Evolutionary conservation across 352 stramenopile species (phyloP), one percentile per base, ranked within the genome.

Genomic region (Poterioochromonas sp.): DNA sequence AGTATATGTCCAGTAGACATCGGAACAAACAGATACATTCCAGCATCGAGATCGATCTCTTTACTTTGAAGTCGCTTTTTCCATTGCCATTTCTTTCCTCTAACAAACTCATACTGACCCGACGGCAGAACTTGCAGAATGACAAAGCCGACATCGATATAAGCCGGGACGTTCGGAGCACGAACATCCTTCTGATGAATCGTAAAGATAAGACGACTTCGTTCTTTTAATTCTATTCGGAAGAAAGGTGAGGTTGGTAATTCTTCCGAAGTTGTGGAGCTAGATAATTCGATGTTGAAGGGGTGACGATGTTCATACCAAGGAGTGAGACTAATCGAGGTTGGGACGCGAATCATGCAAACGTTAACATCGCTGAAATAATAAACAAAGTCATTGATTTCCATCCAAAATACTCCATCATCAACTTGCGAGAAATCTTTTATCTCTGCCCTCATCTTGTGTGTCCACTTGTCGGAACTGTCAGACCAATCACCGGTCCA

Each of bases 401-500:
- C 69, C 76, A 82, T 82, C 79, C 79, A 82, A 78, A 82, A 82
- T n/a, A 32, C n/a, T 0, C 79, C 79, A 64, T 82, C 79, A 39
- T 82, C 79, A 37, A 35, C 47, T 1, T 34, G 1, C 32, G 15
- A 8, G 5, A 71, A 71, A n/a, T 1, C 29, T 41, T n/a, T 15
- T n/a, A 71, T 43, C 15, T 71, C 62, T 12, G 5, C 54, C 68
- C 34, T 39, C 65, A 83, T 40, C 49, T 83, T 78, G 22, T 82
- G 15, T 22, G 76, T 73, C 63, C 65, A 71, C 53, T 54, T 11
- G 37, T 5, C 1, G 20, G 78, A 47, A 3, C 34, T 32, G 32
- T 82, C 74, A 35, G 54, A 65, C 80, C 80, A 83, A 60, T 83
- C 80, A 8, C 80, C 80, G 0, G 40, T 81, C 80, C 80, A 83